Base-by-base conservation (phyloP, 352 stramenopile genomes). In the Pythium coloratum region DNA sequence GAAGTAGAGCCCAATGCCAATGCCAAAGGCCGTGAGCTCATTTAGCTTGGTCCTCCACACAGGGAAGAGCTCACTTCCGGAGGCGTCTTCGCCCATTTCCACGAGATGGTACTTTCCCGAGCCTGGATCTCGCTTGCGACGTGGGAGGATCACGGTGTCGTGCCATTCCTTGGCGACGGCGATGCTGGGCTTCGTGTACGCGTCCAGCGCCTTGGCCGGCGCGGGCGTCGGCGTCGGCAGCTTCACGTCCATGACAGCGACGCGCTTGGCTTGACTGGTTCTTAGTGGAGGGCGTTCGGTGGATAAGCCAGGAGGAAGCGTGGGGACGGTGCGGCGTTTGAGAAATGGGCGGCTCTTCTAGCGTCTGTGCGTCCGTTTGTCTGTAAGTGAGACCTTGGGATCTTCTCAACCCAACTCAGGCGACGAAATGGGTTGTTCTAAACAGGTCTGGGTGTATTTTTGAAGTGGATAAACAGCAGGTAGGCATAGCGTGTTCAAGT, bases 1-100 rank as follows among this genome's bases (percentile, higher is more conserved):
- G 60, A 94, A 94, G 72, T 92, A 94, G 54, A 94, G 75, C 20
- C 83, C 79, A 49, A 94, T 75, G 62, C 85, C 85, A 38, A 94
- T 86, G 67, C 85, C 85, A 59, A 94, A 94, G 24, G 77, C 76
- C 44, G 77, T 81, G 32, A 94, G 75, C 46, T 91, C 80, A 33
- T 53, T 46, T n/a, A 91, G 71, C 28, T 68, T 78, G 20, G 86
- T 94, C 46, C 62, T 66, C 67, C 74, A 91, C 44, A 94, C 72
- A 0, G 80, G 79, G 59, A 90, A 91, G 2, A 89, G 71, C 64
- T 88, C 78, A 26, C 78, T 87, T 20, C 66, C 79, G 0, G 62
- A 46, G 7, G 71, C 44, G 70, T 86, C 78, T 32, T 91, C 82
- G 59, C 82, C 82, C 82, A 91, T 91, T 64, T 89, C 82, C 47